These are phyloP conservation scores for Tephrocybe sp. DNA, from an alignment of 768 basidiomycete genomes.

Conservation along the genomic window DNA sequence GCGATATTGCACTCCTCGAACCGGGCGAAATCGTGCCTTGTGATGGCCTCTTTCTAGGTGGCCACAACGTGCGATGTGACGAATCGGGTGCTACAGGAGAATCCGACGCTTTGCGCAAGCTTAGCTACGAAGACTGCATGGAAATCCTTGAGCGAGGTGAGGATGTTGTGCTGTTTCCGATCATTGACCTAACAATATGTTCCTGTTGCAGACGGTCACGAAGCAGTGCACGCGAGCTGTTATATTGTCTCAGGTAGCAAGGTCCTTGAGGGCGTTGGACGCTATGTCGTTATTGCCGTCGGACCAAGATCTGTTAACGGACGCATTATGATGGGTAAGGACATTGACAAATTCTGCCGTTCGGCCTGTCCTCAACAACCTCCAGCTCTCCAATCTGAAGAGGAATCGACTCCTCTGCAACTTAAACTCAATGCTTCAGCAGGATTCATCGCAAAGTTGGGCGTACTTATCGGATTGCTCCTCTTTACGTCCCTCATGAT, in stretches of 20 bases:
- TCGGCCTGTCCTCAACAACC: conserved; percentile 4
- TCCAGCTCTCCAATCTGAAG: conserved; percentile 79
- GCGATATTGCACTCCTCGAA: conserved; percentile 89
- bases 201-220: conserved; percentile 22
- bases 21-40: conserved; percentile 96
- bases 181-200: background rate
- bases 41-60: conserved; percentile 90
- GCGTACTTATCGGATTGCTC: conserved; percentile 75
- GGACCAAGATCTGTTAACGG: conserved; percentile 94
- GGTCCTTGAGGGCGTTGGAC: conserved; percentile 92
- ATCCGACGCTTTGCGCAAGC: conserved; percentile 92
- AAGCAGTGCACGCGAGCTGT: conserved; percentile 74
- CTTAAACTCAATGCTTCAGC: conserved; percentile 92
- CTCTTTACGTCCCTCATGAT: conserved; percentile 89
- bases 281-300: conserved; percentile 90
- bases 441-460: conserved; percentile 92
- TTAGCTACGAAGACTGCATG: conserved; percentile 73
- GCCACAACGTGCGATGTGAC: conserved; percentile 94
- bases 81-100: conserved; percentile 97
- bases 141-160: conserved; percentile 36
- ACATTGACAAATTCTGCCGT: too few relatives aligned
- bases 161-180: background rate
- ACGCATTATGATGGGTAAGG: conserved; percentile 94
- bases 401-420: conserved; percentile 91
- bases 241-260: conserved; percentile 92